Base-by-base conservation (phyloP, 2,329 filamentous ascomycete genomes). In the Trichoderma arundinaceum region DNA sequence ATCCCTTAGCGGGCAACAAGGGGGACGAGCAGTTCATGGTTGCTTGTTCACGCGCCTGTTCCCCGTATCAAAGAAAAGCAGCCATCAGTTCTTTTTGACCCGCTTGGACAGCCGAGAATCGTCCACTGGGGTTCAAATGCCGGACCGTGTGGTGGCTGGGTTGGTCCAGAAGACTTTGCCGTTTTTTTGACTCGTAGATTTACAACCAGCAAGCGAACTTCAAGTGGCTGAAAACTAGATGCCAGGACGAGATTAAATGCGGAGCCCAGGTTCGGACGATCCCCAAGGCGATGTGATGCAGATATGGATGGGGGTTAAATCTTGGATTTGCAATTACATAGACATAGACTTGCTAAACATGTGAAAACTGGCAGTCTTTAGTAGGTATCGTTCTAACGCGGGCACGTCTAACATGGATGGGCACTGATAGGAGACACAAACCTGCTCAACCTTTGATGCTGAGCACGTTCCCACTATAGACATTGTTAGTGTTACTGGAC, bases 81-180 rank as follows among this genome's bases (percentile, higher is more conserved):
- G n/a, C 54, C 28, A 32, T 44, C 54, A 12, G 17, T 10, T 35
- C 44, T 3, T 15, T 59, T 13, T 13, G 56, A 59, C 43, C 56
- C 43, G 56, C 43, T 46, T 38, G 32, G 12, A 38, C n/a, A 59
- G 17, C 43, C 19, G 10, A 19, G 1, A 6, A 1, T 38, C n/a
- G 59, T 53, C 59, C 59, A 62, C 17, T 62, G 38, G 59, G 46
- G 2, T 53, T 62, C 38, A 44, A 38, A 33, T 62, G 48, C 48
- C 48, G 48, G 28, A 12, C 38, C 59, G 59, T 62, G 59, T 62
- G 59, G 48, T 48, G n/a, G n/a, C 44, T 52, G 59, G 46, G 59
- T 62, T 62, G 59, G 59, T 32, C 48, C 59, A 62, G 48, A 53
- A 53, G 32, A 3, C 32, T 53, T 22, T 22, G 32, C 33, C 38